Evolutionary conservation across 305 asterid species (phyloP).

Genomic region (Fraxinus angustifolia): DNA sequence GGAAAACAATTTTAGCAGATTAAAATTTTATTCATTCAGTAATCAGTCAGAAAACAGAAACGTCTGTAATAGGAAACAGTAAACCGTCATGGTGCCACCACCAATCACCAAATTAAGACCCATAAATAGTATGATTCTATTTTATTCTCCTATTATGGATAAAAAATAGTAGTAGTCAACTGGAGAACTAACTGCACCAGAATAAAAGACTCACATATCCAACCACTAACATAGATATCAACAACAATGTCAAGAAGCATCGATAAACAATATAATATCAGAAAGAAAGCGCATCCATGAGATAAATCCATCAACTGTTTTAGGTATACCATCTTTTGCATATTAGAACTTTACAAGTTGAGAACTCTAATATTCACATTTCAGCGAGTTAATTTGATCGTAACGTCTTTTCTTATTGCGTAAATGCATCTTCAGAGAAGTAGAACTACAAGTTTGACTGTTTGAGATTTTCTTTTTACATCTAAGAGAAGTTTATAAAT

Average conservation of each 20-base stretch:
- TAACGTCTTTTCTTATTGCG: neutral
- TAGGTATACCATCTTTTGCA: neutral
- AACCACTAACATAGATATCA: neutral
- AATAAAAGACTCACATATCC: neutral
- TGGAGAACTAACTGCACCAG: neutral
- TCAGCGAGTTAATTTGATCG: neutral
- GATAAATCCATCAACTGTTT: neutral
- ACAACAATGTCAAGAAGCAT: neutral
- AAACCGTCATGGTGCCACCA: neutral
- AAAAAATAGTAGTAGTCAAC: neutral
- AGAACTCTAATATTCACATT: neutral
- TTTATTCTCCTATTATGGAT: neutral
- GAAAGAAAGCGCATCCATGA: slow-evolving; percentile 1
- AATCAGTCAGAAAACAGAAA: slow-evolving; percentile 6
- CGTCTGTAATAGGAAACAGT: neutral
- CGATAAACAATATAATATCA: neutral
- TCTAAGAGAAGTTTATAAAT: neutral
- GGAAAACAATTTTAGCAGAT: slow-evolving; percentile 11
- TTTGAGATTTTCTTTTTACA: neutral
- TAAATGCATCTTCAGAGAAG: neutral
- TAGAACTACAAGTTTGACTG: neutral
- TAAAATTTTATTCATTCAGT: neutral
- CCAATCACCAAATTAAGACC: slow-evolving; percentile 14
- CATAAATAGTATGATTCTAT: neutral
- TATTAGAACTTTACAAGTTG: neutral